A percentile compares a stretch with the other conserved stretches of the same genome.
Evolutionary conservation across 2,329 filamentous ascomycete species (phyloP).

Genomic region (Aspergillus glaucus): DNA sequence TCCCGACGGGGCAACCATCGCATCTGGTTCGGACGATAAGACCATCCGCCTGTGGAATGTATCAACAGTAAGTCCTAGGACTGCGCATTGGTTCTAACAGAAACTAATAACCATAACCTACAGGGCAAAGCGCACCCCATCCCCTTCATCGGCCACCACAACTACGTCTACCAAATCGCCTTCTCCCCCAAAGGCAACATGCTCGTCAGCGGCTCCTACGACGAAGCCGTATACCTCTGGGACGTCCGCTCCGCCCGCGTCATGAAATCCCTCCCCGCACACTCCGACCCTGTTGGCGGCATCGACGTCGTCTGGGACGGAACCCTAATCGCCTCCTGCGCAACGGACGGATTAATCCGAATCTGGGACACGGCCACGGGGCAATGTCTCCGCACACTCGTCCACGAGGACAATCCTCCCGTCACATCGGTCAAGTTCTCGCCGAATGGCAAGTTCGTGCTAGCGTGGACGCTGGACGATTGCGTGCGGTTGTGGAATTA

Average conservation of each 20-base stretch:
- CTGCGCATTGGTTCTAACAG: neutral
- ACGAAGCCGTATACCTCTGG: constrained; percentile 96
- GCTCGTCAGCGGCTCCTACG: constrained; percentile 88
- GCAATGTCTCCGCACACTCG: constrained; percentile 87
- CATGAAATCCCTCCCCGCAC: constrained; percentile 87
- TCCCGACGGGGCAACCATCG: constrained; percentile 78
- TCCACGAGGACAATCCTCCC: constrained; percentile 91
- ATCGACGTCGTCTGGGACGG: constrained; percentile 92
- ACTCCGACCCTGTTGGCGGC: constrained; percentile 88
- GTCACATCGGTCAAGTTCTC: constrained; percentile 87
- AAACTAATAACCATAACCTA: neutral
- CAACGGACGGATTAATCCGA: constrained; percentile 82
- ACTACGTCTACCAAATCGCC: constrained; percentile 88
- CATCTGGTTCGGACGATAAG: constrained; percentile 93
- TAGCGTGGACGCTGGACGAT: constrained; percentile 86
- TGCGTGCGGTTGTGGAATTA: constrained; percentile 94
- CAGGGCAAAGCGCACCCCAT: constrained; percentile 52
- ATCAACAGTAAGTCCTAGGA: constrained; percentile 37
- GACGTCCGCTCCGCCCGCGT: constrained; percentile 80
- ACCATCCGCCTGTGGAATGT: constrained; percentile 87
- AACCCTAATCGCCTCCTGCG: constrained; percentile 85
- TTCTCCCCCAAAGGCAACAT: constrained; percentile 99
- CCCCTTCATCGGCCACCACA: constrained; percentile 78
- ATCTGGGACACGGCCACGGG: constrained; percentile 96
- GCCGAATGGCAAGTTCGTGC: constrained; percentile 86